Evolutionary conservation across 768 basidiomycete genomes (phyloP), one percentile per base, ranked within the genome.

Genomic region (Roridomyces roridus): DNA sequence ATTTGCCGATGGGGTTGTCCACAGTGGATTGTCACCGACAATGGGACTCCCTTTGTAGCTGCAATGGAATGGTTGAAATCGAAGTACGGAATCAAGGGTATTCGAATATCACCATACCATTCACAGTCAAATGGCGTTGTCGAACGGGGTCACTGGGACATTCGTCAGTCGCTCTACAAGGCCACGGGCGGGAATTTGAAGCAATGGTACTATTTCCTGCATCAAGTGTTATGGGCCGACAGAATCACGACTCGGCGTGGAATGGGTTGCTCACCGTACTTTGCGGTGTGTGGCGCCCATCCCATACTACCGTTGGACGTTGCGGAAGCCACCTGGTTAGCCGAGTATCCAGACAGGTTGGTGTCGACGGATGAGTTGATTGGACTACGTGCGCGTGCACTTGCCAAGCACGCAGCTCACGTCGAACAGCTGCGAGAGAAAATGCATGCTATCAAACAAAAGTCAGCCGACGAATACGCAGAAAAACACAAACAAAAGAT

Each of bases 91-190:
- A 78, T 82, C 18, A 42, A 51, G 0, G 75, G 79, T 25, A 80
- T 81, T 15, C 54, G 65, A 0, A 78, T 82, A 4, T 77, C 72
- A 0, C 63, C 71, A 0, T 81, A 80, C 63, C 80, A 81, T 55
- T 79, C 73, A 0, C 68, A 64, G 4, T 74, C 77, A 0, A 80
- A 81, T n/a, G 70, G 80, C 0, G 54, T 74, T 0, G 65, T 79
- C 0, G 72, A 81, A 44, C 45, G 61, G 15, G 41, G 62, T 20
- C 75, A 76, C 55, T 68, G 62, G 39, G 64, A 67, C 42, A 52
- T 76, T 3, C 51, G 69, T 6, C 65, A 70, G 17, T 45, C 68
- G 0, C 43, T 70, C 0, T 51, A 60, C 35, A 67, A 70, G 25
- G 56, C 60, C 3, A 65, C 54, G 6, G 53, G 53, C 3, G 64